phyloP scores from a whole-genome alignment of 2,329 filamentous ascomycete species.

The Neonectria magnoliae region DNA sequence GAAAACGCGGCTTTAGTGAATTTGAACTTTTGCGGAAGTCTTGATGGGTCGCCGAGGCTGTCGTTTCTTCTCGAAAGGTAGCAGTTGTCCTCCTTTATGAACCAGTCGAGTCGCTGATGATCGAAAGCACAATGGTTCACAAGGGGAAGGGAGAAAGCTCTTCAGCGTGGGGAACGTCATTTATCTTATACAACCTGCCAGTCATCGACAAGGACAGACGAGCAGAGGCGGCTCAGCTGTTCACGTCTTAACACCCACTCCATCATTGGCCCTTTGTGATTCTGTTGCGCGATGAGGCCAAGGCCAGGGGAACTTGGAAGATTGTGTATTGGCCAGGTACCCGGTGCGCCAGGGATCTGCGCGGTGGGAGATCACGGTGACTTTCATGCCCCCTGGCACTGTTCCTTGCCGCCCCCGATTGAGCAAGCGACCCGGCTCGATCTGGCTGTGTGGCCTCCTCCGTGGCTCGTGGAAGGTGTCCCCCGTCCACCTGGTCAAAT shows the following conservation, averaged over 20 bases:
- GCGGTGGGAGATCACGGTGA: conserved; percentile 28
- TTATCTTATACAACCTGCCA: conserved; percentile 37
- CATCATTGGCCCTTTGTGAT: conserved; percentile 29
- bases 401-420: conserved; percentile 28
- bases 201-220: conserved; percentile 16
- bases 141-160: conserved; percentile 1
- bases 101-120: background rate
- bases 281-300: conserved; percentile 28
- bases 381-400: conserved; percentile 22
- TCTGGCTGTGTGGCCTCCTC: conserved; percentile 34
- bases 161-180: conserved; percentile 30
- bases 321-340: conserved; percentile 35
- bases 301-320: conserved; percentile 15
- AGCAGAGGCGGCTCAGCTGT: conserved; percentile 33
- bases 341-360: conserved; percentile 13
- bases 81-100: conserved; percentile 2
- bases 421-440: conserved; percentile 36
- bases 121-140: background rate
- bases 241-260: conserved; percentile 22
- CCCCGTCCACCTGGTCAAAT: conserved; percentile 28
- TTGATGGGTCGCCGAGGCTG: background rate
- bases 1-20: conserved; percentile 18
- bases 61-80: background rate
- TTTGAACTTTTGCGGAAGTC: background rate
- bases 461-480: conserved; percentile 25